These are phyloP conservation scores for Botrytis fragariae DNA, from an alignment of 2,329 filamentous ascomycete species.

Conservation along the genomic window DNA sequence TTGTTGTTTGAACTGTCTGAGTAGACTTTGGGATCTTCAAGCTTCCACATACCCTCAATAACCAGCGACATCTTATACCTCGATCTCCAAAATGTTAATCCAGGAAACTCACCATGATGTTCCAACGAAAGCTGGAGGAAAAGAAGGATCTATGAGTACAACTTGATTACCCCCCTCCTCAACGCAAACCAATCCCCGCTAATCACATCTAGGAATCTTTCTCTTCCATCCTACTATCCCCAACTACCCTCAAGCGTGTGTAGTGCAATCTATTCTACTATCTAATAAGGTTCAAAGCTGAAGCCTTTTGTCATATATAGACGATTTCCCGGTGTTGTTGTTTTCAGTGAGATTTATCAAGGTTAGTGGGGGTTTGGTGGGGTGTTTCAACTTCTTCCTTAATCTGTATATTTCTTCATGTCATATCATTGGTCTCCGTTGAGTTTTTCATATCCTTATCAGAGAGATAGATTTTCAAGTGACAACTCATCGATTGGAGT, in stretches of 20 bases:
- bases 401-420: background rate
- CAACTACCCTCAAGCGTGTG: slow-evolving; percentile 80
- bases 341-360: slow-evolving; percentile 96
- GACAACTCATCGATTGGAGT: slow-evolving; percentile 10
- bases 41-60: background rate
- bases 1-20: background rate
- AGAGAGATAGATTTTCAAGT: background rate
- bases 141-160: slow-evolving; percentile 52
- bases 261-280: slow-evolving; percentile 11
- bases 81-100: slow-evolving; percentile 51
- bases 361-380: slow-evolving; percentile 48
- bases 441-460: background rate
- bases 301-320: slow-evolving; percentile 39
- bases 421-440: slow-evolving; percentile 3
- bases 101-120: slow-evolving; percentile 59
- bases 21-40: background rate
- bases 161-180: slow-evolving; percentile 6
- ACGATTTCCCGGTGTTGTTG: slow-evolving; percentile 77
- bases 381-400: slow-evolving; percentile 6
- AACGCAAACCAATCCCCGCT: background rate
- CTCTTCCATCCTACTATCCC: slow-evolving; percentile 83
- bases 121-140: slow-evolving; percentile 55
- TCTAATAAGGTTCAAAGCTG: slow-evolving; percentile 17
- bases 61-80: background rate
- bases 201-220: slow-evolving; percentile 66